Evolutionary conservation across 495 filamentous ascomycete genomes (phyloP), one percentile per base, ranked within the genome.

Genomic region (Eremomyces bilateralis): DNA sequence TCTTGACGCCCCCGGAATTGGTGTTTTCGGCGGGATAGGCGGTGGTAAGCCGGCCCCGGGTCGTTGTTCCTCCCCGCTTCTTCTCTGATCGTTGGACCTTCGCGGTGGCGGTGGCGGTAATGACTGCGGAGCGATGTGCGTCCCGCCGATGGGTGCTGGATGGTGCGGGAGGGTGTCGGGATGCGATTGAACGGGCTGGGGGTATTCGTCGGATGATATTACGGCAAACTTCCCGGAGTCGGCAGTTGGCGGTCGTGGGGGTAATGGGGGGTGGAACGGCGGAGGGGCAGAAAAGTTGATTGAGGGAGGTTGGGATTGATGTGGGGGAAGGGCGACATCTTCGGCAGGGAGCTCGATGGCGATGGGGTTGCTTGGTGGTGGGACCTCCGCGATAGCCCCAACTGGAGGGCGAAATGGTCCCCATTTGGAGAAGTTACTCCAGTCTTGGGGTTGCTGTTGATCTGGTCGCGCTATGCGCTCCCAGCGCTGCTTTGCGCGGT

Each of bases 11-110:
- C 30, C 53, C 37, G 22, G 73, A 10, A 88, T 67, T 1, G 81
- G 81, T 0, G 78, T 91, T 53, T 88, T 88, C 8, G 82, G 80
- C 6, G 82, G 82, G 16, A 85, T 20, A 3, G 40, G 36, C 4
- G 36, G 36, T 27, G 24, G 24, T 8, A 6, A 13, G 8, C 8
- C 24, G 6, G 24, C 24, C 6, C 13, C 15, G 41, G 39, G 15
- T 5, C 15, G 24, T 13, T 13, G 24, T 27, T 8, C 8, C 21
- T 59, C 45, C 24, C 8, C 6, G 24, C 24, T 27, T 6, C 8
- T 8, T 6, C 6, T 6, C 13, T 27, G 6, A 27, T 27, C 13
- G 24, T 8, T 6, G 6, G 6, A 13, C 13, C 13, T 10, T 24
- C 34, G 37, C 59, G 62, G 13, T 39, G 48, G 12, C 53, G 56